Conservation (phyloP, 805 yeast species). For the Pichia occidentalis region DNA sequence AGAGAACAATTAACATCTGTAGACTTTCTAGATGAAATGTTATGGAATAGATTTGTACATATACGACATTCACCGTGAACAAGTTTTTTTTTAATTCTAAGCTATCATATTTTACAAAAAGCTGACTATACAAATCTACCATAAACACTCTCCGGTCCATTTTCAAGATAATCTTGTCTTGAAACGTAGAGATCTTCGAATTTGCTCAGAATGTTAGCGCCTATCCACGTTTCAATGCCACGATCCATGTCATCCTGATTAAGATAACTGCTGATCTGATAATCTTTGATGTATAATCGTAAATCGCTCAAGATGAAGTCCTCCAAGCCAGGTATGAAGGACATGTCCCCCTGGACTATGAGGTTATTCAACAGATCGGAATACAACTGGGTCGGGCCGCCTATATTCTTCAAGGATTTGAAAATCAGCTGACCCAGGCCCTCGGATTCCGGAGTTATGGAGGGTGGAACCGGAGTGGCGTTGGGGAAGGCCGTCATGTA, state of each 20-base stretch:
- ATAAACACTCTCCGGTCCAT: slow-evolving; percentile 37
- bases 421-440: slow-evolving; percentile 42
- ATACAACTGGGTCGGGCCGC: slow-evolving; percentile 36
- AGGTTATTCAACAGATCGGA: slow-evolving; percentile 38
- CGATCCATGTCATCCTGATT: slow-evolving; percentile 44
- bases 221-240: slow-evolving; percentile 59
- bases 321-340: slow-evolving; percentile 48
- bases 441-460: slow-evolving; percentile 43
- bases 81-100: background rate
- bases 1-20: too few species aligned
- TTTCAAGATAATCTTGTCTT: slow-evolving; percentile 59
- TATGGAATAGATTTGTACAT: too few species aligned
- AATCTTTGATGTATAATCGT: slow-evolving; percentile 47
- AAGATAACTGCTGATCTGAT: slow-evolving; percentile 33
- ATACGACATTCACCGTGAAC: too few species aligned
- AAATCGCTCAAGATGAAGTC: slow-evolving; percentile 52
- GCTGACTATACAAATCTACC: slow-evolving; percentile 4
- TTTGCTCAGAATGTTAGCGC: slow-evolving; percentile 62
- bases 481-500: slow-evolving; percentile 18
- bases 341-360: slow-evolving; percentile 56
- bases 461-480: slow-evolving; percentile 26
- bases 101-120: background rate
- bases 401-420: slow-evolving; percentile 39
- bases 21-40: too few species aligned
- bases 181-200: slow-evolving; percentile 55